Evolutionary conservation across 257 asterid species (phyloP).

Genomic region (Nicotiana attenuata): DNA sequence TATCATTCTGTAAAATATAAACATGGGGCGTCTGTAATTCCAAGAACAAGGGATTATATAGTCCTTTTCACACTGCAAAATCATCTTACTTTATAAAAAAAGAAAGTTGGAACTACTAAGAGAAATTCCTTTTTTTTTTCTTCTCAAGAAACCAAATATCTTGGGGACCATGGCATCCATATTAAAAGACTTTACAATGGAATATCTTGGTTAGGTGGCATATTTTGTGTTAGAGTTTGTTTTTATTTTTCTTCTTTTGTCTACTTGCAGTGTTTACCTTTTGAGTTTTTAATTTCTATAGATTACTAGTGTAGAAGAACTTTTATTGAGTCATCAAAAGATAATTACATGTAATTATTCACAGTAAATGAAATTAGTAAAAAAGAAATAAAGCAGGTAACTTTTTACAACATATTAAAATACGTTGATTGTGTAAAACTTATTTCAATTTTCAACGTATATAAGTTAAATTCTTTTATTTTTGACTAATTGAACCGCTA

Average conservation of each 20-base stretch:
- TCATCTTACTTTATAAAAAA: background rate
- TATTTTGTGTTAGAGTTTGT: background rate
- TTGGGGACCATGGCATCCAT: background rate
- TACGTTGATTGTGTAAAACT: background rate
- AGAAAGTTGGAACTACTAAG: background rate
- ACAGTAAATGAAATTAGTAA: background rate
- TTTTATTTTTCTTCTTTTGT: background rate
- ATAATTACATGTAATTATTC: background rate
- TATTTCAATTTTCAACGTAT: background rate
- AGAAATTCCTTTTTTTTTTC: background rate
- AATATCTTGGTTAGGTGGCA: background rate
- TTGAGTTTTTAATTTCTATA: background rate
- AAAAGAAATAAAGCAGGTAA: too few relatives aligned
- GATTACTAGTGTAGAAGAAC: too few relatives aligned
- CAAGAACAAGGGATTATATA: constrained; percentile 12
- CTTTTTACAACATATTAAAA: background rate
- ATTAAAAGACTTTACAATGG: background rate
- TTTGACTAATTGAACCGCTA: background rate
- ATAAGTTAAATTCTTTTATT: background rate
- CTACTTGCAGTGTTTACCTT: background rate
- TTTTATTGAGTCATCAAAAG: background rate
- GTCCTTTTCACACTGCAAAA: background rate
- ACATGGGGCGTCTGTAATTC: constrained; percentile 18
- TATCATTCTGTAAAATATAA: constrained; percentile 1
- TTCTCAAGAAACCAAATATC: background rate